phyloP scores from a whole-genome alignment of 2,329 filamentous ascomycete genomes.

The Fusarium oligoseptatum region DNA sequence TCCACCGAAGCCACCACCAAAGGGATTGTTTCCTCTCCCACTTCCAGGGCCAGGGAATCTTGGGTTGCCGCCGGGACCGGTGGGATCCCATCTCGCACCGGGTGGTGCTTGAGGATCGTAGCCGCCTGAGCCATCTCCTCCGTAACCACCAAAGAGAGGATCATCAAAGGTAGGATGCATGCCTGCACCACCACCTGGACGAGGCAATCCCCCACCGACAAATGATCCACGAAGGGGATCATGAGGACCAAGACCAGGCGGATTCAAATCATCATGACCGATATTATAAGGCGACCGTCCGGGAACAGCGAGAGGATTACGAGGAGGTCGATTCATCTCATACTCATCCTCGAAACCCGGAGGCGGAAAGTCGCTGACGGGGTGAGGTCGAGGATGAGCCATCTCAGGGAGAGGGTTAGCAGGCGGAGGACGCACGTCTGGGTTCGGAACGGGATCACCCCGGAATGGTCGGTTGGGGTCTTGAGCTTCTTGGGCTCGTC shows the following conservation, averaged over 20 bases:
- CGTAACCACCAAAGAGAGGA: constrained; percentile 75
- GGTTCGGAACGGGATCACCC: constrained; percentile 64
- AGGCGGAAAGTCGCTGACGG: constrained; percentile 81
- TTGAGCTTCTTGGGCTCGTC: constrained; percentile 57
- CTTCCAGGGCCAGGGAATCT: constrained; percentile 61
- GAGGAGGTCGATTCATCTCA: constrained; percentile 77
- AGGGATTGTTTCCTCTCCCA: constrained; percentile 54
- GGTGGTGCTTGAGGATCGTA: constrained; percentile 81
- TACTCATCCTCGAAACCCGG: constrained; percentile 95
- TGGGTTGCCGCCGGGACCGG: constrained; percentile 74
- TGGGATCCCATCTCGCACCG: constrained; percentile 91
- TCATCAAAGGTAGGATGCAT: constrained; percentile 99
- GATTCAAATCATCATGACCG: constrained; percentile 89
- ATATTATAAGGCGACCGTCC: constrained; percentile 75
- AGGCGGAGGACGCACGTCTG: constrained; percentile 74
- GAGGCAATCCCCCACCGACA: constrained; percentile 70
- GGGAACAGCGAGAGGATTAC: constrained; percentile 50
- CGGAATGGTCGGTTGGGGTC: constrained; percentile 50
- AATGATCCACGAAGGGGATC: constrained; percentile 82
- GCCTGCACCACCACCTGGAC: constrained; percentile 76
- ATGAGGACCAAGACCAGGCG: constrained; percentile 84
- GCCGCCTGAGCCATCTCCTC: constrained; percentile 48
- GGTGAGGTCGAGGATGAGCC: constrained; percentile 69
- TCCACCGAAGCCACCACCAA: constrained; percentile 56
- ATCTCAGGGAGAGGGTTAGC: constrained; percentile 74